Evolutionary conservation across 2,329 filamentous ascomycete genomes (phyloP).

Genomic region (Colletotrichum coccodes): DNA sequence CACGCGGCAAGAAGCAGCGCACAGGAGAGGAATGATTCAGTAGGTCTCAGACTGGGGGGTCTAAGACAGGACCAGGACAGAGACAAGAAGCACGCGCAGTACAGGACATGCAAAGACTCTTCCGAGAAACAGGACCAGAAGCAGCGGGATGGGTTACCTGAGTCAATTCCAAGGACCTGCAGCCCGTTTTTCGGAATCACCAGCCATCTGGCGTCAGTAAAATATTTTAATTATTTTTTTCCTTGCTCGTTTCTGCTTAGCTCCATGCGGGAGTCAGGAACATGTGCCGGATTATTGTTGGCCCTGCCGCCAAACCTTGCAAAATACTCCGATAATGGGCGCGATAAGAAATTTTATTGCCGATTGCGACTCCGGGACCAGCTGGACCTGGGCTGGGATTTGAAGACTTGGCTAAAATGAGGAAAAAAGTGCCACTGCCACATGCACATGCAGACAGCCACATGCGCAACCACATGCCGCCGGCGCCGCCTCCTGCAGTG

Average conservation of each 20-base stretch:
- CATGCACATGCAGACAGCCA: conserved; percentile 15
- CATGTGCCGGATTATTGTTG: conserved; percentile 19
- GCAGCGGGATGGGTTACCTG: conserved; percentile 22
- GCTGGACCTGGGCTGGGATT: background rate
- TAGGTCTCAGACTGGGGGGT: background rate
- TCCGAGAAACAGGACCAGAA: conserved; percentile 8
- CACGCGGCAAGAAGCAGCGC: background rate
- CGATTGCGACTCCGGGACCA: background rate
- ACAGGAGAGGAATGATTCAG: conserved; percentile 12
- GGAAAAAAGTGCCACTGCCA: background rate
- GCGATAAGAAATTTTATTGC: conserved; percentile 12
- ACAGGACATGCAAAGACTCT: background rate
- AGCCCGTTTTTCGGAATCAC: conserved; percentile 31
- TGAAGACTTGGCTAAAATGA: background rate
- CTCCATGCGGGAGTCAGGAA: conserved; percentile 25
- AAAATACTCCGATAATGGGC: background rate
- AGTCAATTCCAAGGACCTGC: conserved; percentile 21
- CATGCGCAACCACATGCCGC: conserved; percentile 3
- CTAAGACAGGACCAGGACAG: background rate
- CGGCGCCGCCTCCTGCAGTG: background rate
- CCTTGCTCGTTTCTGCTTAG: background rate
- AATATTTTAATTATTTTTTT: conserved; percentile 4
- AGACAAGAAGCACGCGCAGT: conserved; percentile 3
- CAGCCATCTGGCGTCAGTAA: conserved; percentile 18
- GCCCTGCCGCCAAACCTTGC: background rate